A percentile compares a stretch with the other conserved stretches of the same genome.
Conservation (phyloP, 2,329 filamentous ascomycete genomes). For the Aspergillus sp. region DNA sequence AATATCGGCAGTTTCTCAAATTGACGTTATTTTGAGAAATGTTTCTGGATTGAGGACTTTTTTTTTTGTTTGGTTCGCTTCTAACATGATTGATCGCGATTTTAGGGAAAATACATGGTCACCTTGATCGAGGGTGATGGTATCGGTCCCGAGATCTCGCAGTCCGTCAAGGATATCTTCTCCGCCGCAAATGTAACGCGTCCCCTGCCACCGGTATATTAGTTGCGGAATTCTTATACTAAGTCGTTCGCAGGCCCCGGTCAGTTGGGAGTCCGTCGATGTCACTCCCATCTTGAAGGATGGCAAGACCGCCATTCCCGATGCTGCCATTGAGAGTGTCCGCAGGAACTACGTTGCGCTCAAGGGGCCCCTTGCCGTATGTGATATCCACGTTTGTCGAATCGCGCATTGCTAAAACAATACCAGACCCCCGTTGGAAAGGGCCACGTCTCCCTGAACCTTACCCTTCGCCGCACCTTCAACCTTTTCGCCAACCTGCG, state of each 20-base stretch:
- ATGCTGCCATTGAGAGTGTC: conserved; percentile 90
- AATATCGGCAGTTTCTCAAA: conserved; percentile 20
- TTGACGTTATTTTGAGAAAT: neutral
- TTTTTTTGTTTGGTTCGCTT: neutral
- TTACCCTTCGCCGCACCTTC: conserved; percentile 97
- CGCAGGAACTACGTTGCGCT: conserved; percentile 94
- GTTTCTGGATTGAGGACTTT: conserved; percentile 1
- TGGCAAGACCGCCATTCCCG: conserved; percentile 92
- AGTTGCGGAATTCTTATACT: conserved; percentile 21
- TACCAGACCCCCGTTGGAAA: conserved; percentile 88
- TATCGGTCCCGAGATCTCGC: conserved; percentile 95
- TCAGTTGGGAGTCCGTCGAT: conserved; percentile 96
- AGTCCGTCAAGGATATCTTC: conserved; percentile 99
- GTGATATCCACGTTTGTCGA: conserved; percentile 32
- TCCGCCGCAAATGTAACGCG: conserved; percentile 76
- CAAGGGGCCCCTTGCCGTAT: conserved; percentile 93
- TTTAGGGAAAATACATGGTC: conserved; percentile 89
- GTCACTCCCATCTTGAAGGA: conserved; percentile 92
- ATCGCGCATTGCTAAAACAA: conserved; percentile 25
- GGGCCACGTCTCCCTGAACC: conserved; percentile 97
- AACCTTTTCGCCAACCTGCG: conserved; percentile 99
- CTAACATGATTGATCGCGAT: conserved; percentile 15
- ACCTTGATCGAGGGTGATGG: conserved; percentile 98
- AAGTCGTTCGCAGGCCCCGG: conserved; percentile 65
- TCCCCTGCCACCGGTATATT: conserved; percentile 1